Evolutionary conservation across 495 filamentous ascomycete genomes (phyloP).

Genomic region (Ascobolus immersus): DNA sequence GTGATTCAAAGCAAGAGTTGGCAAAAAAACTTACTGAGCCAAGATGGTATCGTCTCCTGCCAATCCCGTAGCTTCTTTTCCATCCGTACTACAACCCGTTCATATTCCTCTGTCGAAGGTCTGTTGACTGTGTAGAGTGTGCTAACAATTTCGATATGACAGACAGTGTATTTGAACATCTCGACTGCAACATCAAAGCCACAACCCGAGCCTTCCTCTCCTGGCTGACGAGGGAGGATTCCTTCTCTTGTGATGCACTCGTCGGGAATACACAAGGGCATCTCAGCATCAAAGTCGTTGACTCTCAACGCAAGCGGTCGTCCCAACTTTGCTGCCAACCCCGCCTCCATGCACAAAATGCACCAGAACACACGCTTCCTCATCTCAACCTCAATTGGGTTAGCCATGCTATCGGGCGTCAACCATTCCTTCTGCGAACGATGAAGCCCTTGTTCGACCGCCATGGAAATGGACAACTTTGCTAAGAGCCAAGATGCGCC

Average conservation of each 20-base stretch:
- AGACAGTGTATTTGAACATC: constrained; percentile 30
- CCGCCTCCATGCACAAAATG: constrained; percentile 33
- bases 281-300: constrained; percentile 50
- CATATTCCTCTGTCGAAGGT: constrained; percentile 31
- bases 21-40: too few relatives aligned
- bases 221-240: constrained; percentile 27
- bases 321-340: constrained; percentile 45
- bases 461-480: constrained; percentile 32
- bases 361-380: constrained; percentile 56
- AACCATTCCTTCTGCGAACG: constrained; percentile 36
- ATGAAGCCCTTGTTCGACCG: constrained; percentile 48
- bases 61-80: constrained; percentile 33
- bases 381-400: constrained; percentile 38
- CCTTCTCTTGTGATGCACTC: constrained; percentile 22
- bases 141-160: constrained; percentile 44
- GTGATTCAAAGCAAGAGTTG: too few relatives aligned
- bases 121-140: constrained; percentile 38
- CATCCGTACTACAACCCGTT: constrained; percentile 32
- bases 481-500: constrained; percentile 41
- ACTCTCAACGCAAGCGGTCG: constrained; percentile 44
- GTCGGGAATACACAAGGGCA: constrained; percentile 43
- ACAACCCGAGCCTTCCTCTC: constrained; percentile 32
- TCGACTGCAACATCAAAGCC: constrained; percentile 36
- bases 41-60: constrained; percentile 29
- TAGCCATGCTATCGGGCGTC: constrained; percentile 25